Evolutionary conservation across 768 basidiomycete species (phyloP), one percentile per base, ranked within the genome.

Genomic region (Tylopilus sp.): DNA sequence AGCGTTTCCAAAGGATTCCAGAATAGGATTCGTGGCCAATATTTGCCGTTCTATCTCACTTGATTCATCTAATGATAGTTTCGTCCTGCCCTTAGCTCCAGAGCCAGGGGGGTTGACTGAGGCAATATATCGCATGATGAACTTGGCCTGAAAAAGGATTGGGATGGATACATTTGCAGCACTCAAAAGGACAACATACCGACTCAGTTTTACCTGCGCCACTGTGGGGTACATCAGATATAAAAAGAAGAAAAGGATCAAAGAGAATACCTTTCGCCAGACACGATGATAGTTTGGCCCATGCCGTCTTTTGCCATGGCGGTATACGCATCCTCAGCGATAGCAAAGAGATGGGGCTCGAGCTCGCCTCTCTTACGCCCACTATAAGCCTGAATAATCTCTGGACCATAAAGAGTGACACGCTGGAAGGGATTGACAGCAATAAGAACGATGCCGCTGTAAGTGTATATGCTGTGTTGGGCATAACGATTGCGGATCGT

Each of bases 131-230:
- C 97, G 85, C 85, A 99, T 95, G 70, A 99, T 99, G 75, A 94
- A 94, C 75, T 99, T 98, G 46, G 97, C 90, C 88, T 91, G 61
- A 35, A 42, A 56, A 44, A 49, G 28, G 41, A 22, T 59, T 51
- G 44, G 41, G 12, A 50, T 46, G 7, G 39, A 44, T 13, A 41
- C 3, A 17, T 44, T 51, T 43, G 21, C 25, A 30, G 26, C 39
- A 59, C 18, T 43, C 21, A 23, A 41, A 41, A n/a, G n/a, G 33
- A 38, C 4, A 10, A 44, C 83, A 69, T 59, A 91, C 95, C 47
- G 93, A 95, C 73, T 98, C 97, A 0, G 97, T 99, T 78, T 99
- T 99, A 50, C 97, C 97, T 48, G 97, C 97, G 73, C 97, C 97
- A 80, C 94, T 97, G 49, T n/a, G 61, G 38, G 17, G 56, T 40